Evolutionary conservation across 2,329 filamentous ascomycete genomes (phyloP).

Genomic region (Chaetomiaceae sp.): DNA sequence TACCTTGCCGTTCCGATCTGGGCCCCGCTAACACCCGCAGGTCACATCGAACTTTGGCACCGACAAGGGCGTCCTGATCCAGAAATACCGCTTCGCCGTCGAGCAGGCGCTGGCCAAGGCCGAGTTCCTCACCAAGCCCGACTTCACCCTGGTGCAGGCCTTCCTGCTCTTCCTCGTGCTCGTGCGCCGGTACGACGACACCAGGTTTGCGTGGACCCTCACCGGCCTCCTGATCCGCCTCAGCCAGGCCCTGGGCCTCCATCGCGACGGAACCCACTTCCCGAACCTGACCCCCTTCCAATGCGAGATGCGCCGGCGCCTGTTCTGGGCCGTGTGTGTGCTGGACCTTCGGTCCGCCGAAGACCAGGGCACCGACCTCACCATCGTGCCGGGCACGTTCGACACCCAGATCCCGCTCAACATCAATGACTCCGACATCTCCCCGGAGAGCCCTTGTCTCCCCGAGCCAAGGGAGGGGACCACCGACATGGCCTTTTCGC

Average conservation of each 20-base stretch:
- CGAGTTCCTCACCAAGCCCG: slow-evolving; percentile 56
- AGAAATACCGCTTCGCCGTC: slow-evolving; percentile 49
- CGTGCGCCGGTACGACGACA: slow-evolving; percentile 47
- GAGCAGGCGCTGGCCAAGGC: slow-evolving; percentile 59
- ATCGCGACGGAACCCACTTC: slow-evolving; percentile 53
- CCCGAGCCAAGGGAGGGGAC: slow-evolving; percentile 46
- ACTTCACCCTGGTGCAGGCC: slow-evolving; percentile 58
- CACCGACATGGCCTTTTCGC: slow-evolving; percentile 49
- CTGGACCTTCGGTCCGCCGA: slow-evolving; percentile 58
- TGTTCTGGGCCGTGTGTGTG: slow-evolving; percentile 59
- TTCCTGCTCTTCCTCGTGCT: slow-evolving; percentile 55
- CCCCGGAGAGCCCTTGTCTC: slow-evolving; percentile 42
- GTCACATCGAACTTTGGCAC: slow-evolving; percentile 49
- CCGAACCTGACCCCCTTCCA: slow-evolving; percentile 55
- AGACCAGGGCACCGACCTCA: slow-evolving; percentile 52
- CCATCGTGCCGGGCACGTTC: slow-evolving; percentile 41
- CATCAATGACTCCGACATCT: slow-evolving; percentile 52
- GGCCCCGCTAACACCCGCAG: slow-evolving; percentile 28
- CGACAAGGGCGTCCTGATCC: slow-evolving; percentile 42
- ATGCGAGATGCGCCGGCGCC: slow-evolving; percentile 56
- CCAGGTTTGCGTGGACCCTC: slow-evolving; percentile 58
- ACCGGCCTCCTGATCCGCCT: slow-evolving; percentile 58
- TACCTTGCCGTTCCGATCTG: background rate
- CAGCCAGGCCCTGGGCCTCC: slow-evolving; percentile 50
- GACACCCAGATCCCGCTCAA: slow-evolving; percentile 55